Conservation (phyloP, 2,329 filamentous ascomycete genomes). For the Colletotrichum destructivum region DNA sequence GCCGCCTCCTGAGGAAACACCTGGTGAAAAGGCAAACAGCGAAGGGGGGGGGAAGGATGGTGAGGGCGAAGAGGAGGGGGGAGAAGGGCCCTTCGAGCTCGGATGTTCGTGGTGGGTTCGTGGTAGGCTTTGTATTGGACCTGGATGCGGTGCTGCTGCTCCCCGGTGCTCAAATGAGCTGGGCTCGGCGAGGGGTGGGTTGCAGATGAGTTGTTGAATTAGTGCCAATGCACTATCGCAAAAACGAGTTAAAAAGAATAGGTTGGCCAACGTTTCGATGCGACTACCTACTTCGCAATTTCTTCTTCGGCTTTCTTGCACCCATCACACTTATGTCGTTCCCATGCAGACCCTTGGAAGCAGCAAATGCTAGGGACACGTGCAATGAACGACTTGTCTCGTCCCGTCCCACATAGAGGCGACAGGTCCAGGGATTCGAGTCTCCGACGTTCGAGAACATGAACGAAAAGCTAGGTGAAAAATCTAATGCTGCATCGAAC, state of each 20-base stretch:
- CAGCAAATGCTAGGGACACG: conserved; percentile 1
- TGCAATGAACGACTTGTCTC: conserved; percentile 3
- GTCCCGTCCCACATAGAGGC: conserved; percentile 27
- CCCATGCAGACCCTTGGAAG: not conserved
- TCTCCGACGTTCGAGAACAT: conserved; percentile 10
- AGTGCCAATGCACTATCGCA: conserved; percentile 29
- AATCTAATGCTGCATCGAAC: not conserved
- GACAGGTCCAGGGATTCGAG: conserved; percentile 25
- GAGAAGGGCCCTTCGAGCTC: conserved; percentile 2
- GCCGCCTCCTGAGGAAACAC: not conserved
- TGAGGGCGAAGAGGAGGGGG: not conserved
- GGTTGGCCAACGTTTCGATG: conserved; percentile 22
- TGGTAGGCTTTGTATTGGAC: conserved; percentile 20
- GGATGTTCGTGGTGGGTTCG: conserved; percentile 21
- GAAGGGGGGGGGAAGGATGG: not conserved
- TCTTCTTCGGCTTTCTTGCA: not conserved
- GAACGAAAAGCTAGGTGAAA: not conserved
- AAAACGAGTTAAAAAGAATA: not conserved
- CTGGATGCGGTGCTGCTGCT: conserved; percentile 10
- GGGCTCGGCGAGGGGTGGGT: conserved; percentile 26
- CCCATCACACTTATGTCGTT: not conserved
- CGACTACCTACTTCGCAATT: conserved; percentile 15
- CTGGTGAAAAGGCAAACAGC: not conserved
- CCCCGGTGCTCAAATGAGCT: conserved; percentile 16
- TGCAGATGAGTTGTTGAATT: conserved; percentile 32